Conservation (phyloP, 148 eudicot species). For the Fagopyrum homotropicum region DNA sequence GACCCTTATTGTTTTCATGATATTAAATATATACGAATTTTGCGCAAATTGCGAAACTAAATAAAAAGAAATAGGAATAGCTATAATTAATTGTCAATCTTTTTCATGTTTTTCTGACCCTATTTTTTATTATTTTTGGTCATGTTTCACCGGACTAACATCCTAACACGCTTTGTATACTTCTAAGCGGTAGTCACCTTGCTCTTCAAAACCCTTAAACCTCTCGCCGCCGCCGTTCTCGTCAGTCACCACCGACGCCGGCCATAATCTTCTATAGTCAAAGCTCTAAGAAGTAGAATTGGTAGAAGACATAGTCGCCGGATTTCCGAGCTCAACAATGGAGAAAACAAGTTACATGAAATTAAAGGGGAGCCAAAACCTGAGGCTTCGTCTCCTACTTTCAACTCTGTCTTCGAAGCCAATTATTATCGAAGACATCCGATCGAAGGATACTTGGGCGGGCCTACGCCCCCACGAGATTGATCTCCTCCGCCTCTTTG, state of each 20-base stretch:
- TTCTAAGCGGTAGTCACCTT: neutral
- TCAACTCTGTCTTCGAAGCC: slow-evolving; percentile 75
- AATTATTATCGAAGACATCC: slow-evolving; percentile 61
- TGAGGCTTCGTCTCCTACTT: slow-evolving; percentile 54
- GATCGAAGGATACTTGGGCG: slow-evolving; percentile 51
- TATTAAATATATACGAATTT: too few relatives aligned
- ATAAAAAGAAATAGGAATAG: too few relatives aligned
- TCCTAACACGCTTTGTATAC: too few relatives aligned
- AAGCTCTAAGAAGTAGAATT: neutral
- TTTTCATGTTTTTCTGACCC: too few relatives aligned
- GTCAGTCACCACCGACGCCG: neutral
- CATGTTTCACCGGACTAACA: too few relatives aligned
- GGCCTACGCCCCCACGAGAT: slow-evolving; percentile 79
- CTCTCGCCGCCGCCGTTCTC: neutral
- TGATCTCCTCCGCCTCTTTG: slow-evolving; percentile 67
- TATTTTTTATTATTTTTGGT: too few relatives aligned
- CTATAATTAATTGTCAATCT: too few relatives aligned
- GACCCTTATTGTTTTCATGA: too few relatives aligned
- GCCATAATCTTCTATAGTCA: neutral
- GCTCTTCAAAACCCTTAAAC: neutral
- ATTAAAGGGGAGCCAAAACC: slow-evolving; percentile 63
- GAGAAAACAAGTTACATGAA: slow-evolving; percentile 42
- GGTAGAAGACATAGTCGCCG: neutral
- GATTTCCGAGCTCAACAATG: neutral
- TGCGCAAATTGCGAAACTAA: too few relatives aligned